Base-by-base conservation (phyloP, 2,329 filamentous ascomycete species). In the Colletotrichum gloeosporioides region DNA sequence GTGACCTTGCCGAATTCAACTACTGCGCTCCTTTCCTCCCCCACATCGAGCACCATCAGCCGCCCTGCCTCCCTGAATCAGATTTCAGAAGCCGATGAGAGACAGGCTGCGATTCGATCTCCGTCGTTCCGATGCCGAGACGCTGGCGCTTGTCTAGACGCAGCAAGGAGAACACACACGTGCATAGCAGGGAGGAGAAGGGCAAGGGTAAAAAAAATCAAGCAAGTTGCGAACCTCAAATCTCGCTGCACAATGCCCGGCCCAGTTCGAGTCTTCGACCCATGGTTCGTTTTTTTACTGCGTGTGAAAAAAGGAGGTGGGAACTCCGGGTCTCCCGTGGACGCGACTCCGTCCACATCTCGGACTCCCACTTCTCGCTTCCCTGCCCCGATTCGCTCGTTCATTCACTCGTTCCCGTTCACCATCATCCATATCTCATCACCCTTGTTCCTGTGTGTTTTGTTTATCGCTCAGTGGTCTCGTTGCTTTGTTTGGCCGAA, bases 51-150 rank as follows among this genome's bases (percentile, higher is more conserved):
- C 63, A 55, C 36, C 73, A 34, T 16, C n/a, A 36, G 27, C 39
- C 36, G 27, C 36, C 31, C 8, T 49, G 25, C 63, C n/a, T 32
- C 64, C 73, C 64, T 73, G 70, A 65, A 65, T 61, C 70, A 59
- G 64, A 76, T 53, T 34, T 55, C 36, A 36, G 62, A 64, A 39
- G 18, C 6, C 18, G 22, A 22, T 59, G 64, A 65, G 62, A 25
- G 32, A 36, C 70, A 65, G 15, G 44, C 29, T 61, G 64, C 70
- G 70, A 76, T 73, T 76, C 36, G 74, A 32, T 76, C 39, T 59
- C 69, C 55, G 29, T 69, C 29, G 9, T 31, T 69, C 63, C n/a
- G n/a, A 44, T 39, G 62, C 29, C n/a, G 53, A 44, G 44, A 71
- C 44, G 44, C 44, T 13, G 44, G 44, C 44, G 44, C 44, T 53